Conservation (phyloP, 331 rosid genomes). For the Telfairia occidentalis region DNA sequence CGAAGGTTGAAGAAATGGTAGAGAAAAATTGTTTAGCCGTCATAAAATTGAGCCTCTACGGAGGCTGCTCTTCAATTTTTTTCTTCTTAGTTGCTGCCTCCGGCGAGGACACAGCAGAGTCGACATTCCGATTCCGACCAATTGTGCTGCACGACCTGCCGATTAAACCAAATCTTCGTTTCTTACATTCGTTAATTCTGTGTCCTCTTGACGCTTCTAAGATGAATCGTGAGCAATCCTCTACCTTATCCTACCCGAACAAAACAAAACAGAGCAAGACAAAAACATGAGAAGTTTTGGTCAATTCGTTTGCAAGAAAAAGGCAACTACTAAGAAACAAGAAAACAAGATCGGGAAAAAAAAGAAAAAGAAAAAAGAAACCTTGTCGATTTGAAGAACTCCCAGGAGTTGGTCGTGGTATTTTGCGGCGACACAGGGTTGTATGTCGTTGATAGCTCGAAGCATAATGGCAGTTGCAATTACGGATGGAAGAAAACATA, state of each 20-base stretch:
- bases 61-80: constrained; percentile 25
- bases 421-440: constrained; percentile 44
- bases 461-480: constrained; percentile 70
- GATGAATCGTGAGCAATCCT: constrained; percentile 45
- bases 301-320: neutral
- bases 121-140: constrained; percentile 63
- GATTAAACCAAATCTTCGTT: constrained; percentile 44
- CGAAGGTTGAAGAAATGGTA: neutral
- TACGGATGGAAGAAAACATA: constrained; percentile 61
- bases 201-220: constrained; percentile 22
- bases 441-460: constrained; percentile 47
- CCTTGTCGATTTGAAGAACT: constrained; percentile 67
- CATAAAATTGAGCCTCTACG: neutral
- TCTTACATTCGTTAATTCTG: constrained; percentile 25
- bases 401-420: constrained; percentile 47
- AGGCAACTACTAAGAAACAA: no score
- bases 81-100: constrained; percentile 58
- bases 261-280: neutral
- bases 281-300: neutral
- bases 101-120: constrained; percentile 34
- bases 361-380: neutral
- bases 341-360: neutral
- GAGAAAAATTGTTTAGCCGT: neutral
- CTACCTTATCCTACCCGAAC: constrained; percentile 41
- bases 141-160: constrained; percentile 65